Conservation (phyloP, 148 eudicot species). For the Dianthus caryophyllus region DNA sequence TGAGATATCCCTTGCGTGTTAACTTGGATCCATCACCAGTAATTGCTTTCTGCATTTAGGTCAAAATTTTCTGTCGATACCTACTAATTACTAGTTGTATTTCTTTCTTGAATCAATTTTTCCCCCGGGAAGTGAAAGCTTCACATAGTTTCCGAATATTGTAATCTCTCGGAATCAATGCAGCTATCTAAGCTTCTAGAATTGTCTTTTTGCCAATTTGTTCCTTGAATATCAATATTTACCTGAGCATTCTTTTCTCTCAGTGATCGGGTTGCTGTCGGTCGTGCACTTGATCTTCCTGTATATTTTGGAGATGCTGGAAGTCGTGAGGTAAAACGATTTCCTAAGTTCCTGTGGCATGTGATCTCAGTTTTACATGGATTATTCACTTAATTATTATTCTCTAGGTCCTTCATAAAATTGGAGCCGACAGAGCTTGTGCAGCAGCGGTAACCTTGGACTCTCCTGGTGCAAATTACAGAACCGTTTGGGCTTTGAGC, state of each 20-base stretch:
- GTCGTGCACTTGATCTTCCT: conserved; percentile 98
- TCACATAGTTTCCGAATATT: background rate
- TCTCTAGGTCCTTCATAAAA: conserved; percentile 83
- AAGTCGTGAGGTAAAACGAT: conserved; percentile 82
- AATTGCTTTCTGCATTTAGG: background rate
- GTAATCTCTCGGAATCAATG: background rate
- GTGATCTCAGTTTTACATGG: conserved; percentile 22
- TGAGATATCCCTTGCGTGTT: background rate
- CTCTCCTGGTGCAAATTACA: conserved; percentile 95
- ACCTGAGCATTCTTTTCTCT: conserved; percentile 12
- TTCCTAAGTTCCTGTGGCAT: conserved; percentile 11
- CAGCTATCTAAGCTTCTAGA: background rate
- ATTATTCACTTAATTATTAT: conserved; percentile 1
- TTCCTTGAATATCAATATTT: background rate
- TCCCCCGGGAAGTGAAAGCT: background rate
- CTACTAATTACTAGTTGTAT: no score
- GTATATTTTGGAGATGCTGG: conserved; percentile 99
- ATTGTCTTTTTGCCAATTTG: background rate
- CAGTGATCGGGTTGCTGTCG: conserved; percentile 95
- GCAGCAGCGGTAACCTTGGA: conserved; percentile 94
- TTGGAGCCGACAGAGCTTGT: conserved; percentile 97
- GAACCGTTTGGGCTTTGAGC: conserved; percentile 99
- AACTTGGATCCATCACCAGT: background rate
- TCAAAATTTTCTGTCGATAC: no score
- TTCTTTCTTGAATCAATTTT: no score